Evolutionary conservation across 441 rosid species (phyloP).

Genomic region (Jatropha podagrica): DNA sequence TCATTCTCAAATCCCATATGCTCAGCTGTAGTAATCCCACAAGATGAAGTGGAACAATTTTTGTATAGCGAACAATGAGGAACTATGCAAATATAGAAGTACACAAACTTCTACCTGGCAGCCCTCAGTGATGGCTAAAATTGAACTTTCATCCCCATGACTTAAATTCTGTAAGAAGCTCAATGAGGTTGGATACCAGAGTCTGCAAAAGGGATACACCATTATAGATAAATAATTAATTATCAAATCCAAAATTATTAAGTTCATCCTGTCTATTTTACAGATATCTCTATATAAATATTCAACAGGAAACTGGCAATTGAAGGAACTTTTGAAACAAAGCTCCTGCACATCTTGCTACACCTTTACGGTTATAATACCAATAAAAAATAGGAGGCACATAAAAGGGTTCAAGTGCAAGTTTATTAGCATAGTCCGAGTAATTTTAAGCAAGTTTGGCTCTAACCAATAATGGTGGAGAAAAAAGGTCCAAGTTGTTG

Average conservation of each 20-base stretch:
- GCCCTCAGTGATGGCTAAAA: constrained; percentile 62
- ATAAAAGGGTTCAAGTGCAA: neutral
- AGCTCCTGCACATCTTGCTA: neutral
- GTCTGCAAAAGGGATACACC: constrained; percentile 39
- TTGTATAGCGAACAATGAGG: too few relatives aligned
- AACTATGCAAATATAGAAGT: neutral
- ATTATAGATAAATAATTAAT: constrained; percentile 4
- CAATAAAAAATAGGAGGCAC: neutral
- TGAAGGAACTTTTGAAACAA: neutral
- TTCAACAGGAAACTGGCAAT: neutral
- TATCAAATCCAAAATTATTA: neutral
- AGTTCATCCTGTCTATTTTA: neutral
- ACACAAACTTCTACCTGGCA: constrained; percentile 47
- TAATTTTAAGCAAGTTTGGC: neutral
- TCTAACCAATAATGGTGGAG: neutral
- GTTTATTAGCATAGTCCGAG: neutral
- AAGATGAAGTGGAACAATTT: constrained; percentile 11
- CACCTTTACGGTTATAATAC: neutral
- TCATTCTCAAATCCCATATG: constrained; percentile 64
- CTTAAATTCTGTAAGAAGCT: constrained; percentile 44
- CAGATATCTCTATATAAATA: neutral
- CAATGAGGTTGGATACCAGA: constrained; percentile 65
- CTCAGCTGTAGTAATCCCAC: constrained; percentile 44
- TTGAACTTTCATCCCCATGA: constrained; percentile 39
- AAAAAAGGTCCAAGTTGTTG: neutral